These are phyloP conservation scores for Cutaneotrichosporon arboriforme DNA, from an alignment of 1,284 basidiomycete species.

Conservation along the genomic window DNA sequence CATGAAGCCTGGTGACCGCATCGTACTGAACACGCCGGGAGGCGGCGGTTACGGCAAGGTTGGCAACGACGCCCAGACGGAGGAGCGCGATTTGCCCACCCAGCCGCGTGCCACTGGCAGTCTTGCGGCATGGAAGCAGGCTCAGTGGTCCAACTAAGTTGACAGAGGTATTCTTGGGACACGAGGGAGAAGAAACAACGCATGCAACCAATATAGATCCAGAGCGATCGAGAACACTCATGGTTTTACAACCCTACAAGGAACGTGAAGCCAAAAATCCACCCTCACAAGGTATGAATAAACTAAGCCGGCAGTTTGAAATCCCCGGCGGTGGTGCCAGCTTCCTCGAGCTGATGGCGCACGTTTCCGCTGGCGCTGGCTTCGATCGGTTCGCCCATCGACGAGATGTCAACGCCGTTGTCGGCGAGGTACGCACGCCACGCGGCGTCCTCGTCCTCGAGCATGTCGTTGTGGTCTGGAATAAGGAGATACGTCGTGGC, in stretches of 20 bases:
- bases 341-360: background rate
- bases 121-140: background rate
- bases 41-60: conserved; percentile 65
- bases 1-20: conserved; percentile 76
- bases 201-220: too few relatives aligned
- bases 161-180: too few relatives aligned
- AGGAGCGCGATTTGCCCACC: background rate
- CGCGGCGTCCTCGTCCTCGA: conserved; percentile 25
- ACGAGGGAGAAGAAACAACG: too few relatives aligned
- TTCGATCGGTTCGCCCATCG: conserved; percentile 14
- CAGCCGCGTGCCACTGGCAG: background rate
- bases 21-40: conserved; percentile 83
- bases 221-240: too few relatives aligned
- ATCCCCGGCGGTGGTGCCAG: background rate
- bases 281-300: too few relatives aligned
- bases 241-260: too few relatives aligned
- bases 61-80: background rate
- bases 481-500: conserved; percentile 21
- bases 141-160: conserved; percentile 1
- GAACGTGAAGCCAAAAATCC: too few relatives aligned
- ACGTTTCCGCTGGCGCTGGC: conserved; percentile 2
- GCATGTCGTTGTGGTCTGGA: conserved; percentile 19
- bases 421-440: conserved; percentile 23
- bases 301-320: too few relatives aligned
- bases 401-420: conserved; percentile 14